Conservation (phyloP, 1,284 basidiomycete species). For the Cryptococcus jaspeensis region DNA sequence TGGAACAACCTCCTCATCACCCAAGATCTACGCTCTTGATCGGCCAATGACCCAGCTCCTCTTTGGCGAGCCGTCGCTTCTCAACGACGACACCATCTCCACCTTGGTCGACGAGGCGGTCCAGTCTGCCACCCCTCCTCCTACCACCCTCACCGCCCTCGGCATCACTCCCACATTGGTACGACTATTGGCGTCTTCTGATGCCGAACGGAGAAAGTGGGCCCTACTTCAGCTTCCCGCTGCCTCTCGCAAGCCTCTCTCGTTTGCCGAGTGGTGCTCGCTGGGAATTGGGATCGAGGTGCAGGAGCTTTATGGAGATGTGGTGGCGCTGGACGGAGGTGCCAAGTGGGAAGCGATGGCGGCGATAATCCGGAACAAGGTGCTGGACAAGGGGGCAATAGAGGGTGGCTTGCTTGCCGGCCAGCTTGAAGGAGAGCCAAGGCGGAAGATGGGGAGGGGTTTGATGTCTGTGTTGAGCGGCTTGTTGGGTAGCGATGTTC, state of each 20-base stretch:
- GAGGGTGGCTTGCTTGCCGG: conserved; percentile 36
- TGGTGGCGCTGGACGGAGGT: conserved; percentile 2
- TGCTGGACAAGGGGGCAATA: conserved; percentile 27
- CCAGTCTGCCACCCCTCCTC: conserved; percentile 4
- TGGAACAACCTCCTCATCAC: conserved; percentile 40
- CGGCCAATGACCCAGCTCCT: conserved; percentile 64
- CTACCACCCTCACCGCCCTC: conserved; percentile 15
- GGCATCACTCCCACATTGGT: conserved; percentile 31
- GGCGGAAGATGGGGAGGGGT: conserved; percentile 10
- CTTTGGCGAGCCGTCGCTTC: conserved; percentile 63
- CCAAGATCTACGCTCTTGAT: conserved; percentile 43
- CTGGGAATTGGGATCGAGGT: conserved; percentile 33
- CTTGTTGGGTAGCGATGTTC: conserved; percentile 39
- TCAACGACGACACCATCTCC: conserved; percentile 59
- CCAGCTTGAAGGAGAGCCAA: conserved; percentile 8
- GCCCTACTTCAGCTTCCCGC: conserved; percentile 25
- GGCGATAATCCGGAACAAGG: conserved; percentile 20
- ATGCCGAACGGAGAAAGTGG: conserved; percentile 23
- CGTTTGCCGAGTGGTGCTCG: conserved; percentile 33
- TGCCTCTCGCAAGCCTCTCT: conserved; percentile 21
- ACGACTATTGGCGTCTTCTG: conserved; percentile 24
- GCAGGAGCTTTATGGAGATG: conserved; percentile 21
- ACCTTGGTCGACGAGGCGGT: conserved; percentile 25
- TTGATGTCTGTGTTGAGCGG: conserved; percentile 43
- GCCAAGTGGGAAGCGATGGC: conserved; percentile 25